phyloP scores from a whole-genome alignment of 441 rosid genomes.

The Erysimum pusillum region DNA sequence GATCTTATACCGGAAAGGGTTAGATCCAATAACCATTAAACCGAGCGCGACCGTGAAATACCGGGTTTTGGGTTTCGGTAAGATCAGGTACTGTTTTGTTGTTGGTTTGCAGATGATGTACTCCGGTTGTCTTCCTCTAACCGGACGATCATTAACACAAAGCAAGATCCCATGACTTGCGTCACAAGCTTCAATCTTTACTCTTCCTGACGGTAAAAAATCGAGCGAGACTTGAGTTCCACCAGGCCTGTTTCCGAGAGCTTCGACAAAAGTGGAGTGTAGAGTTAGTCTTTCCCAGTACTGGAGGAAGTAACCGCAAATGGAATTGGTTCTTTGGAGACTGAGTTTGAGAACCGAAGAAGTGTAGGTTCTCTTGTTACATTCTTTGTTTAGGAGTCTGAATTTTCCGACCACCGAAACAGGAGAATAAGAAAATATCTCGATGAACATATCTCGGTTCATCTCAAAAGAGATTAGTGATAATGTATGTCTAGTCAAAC shows the following conservation, averaged over 20 bases:
- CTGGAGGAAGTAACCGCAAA: slow-evolving; percentile 20
- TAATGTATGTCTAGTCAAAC: background rate
- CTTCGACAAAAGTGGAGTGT: background rate
- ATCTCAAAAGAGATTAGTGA: background rate
- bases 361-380: background rate
- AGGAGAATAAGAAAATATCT: slow-evolving; percentile 7
- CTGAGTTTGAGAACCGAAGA: slow-evolving; percentile 2
- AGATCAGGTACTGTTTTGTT: background rate
- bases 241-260: background rate
- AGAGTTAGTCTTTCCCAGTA: background rate
- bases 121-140: background rate
- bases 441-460: slow-evolving; percentile 7
- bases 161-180: slow-evolving; percentile 21
- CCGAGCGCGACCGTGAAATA: background rate
- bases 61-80: slow-evolving; percentile 24
- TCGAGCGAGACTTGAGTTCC: slow-evolving; percentile 1
- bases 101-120: slow-evolving; percentile 26
- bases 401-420: background rate
- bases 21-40: slow-evolving; percentile 7
- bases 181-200: slow-evolving; percentile 17
- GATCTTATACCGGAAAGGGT: slow-evolving; percentile 22
- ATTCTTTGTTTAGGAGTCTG: background rate
- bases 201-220: slow-evolving; percentile 5
- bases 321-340: background rate
- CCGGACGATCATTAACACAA: slow-evolving; percentile 3